These are phyloP conservation scores for Dryas integrifolia DNA, from an alignment of 331 rosid species.

Conservation along the genomic window DNA sequence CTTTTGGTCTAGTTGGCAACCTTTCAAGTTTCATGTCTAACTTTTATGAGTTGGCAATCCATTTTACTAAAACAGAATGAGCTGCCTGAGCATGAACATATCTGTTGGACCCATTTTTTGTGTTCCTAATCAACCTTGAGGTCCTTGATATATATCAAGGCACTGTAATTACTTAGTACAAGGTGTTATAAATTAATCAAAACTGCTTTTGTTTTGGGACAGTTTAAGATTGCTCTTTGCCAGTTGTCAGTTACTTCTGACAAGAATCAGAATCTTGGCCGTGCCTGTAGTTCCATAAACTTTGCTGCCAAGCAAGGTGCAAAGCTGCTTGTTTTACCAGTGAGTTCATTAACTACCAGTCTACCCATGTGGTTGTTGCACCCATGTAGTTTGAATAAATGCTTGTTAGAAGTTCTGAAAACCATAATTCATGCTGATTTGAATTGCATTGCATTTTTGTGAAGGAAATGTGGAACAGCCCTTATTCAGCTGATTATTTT, in stretches of 20 bases:
- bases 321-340: conserved; percentile 29
- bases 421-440: background rate
- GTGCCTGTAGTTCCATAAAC: conserved; percentile 13
- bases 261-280: conserved; percentile 28
- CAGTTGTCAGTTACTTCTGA: conserved; percentile 22
- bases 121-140: too few relatives aligned
- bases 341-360: conserved; percentile 9
- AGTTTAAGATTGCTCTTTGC: conserved; percentile 33
- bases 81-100: too few relatives aligned
- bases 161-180: too few relatives aligned
- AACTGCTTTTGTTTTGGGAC: conserved; percentile 1
- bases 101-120: too few relatives aligned
- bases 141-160: too few relatives aligned
- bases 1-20: too few relatives aligned
- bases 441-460: background rate
- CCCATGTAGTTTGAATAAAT: conserved; percentile 2
- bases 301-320: conserved; percentile 17
- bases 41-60: too few relatives aligned
- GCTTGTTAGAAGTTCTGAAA: background rate
- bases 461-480: conserved; percentile 39
- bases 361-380: background rate
- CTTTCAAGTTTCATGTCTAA: too few relatives aligned
- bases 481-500: conserved; percentile 29
- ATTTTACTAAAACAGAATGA: too few relatives aligned
- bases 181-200: too few relatives aligned